phyloP scores from a whole-genome alignment of 352 stramenopile genomes.

The Saprolegnia parasitica region DNA sequence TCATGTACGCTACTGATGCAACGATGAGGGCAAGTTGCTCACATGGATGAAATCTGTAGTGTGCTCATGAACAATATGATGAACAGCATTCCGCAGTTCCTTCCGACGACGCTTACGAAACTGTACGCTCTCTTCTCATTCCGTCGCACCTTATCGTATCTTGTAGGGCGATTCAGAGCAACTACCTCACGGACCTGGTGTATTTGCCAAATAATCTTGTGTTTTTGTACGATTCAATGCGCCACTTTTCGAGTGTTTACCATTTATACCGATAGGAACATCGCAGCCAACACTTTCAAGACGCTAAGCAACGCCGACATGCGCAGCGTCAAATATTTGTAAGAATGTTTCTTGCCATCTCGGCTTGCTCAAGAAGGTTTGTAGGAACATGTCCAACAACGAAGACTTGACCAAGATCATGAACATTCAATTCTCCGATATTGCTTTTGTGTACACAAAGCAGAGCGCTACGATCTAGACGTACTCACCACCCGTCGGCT shows the following conservation, averaged over 20 bases:
- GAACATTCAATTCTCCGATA: background rate
- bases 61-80: background rate
- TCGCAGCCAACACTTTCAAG: background rate
- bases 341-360: background rate
- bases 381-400: background rate
- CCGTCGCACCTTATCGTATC: background rate
- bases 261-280: background rate
- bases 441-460: background rate
- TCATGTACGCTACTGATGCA: background rate
- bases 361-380: too few relatives aligned
- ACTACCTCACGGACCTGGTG: background rate
- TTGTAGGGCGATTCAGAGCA: background rate
- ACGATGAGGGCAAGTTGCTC: background rate
- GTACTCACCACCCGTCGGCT: too few relatives aligned
- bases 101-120: background rate
- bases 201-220: background rate
- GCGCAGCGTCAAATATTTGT: background rate
- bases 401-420: background rate
- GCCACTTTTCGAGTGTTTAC: background rate
- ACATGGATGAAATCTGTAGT: background rate
- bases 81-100: background rate
- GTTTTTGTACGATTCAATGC: conserved; percentile 1
- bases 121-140: background rate
- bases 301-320: background rate
- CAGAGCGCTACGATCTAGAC: too few relatives aligned